Percentiles rank a stretch among this genome's conserved stretches.
These are phyloP conservation scores for Populus deltoides DNA, from an alignment of 345 rosid species.

Conservation along the genomic window DNA sequence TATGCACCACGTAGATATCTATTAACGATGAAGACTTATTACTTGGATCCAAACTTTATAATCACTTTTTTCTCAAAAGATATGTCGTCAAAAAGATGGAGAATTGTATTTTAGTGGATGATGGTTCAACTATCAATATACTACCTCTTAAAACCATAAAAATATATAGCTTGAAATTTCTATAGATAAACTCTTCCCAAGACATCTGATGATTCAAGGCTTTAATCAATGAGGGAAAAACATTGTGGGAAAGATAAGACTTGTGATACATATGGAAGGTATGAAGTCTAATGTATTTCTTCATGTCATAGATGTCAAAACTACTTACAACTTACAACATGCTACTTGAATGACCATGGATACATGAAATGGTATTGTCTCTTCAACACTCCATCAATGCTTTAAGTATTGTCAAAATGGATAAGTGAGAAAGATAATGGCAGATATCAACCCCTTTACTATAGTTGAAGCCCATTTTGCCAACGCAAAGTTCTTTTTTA, in stretches of 20 bases:
- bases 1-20: background rate
- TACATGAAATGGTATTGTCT: constrained; percentile 2
- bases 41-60: too few relatives aligned
- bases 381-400: background rate
- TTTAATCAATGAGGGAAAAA: background rate
- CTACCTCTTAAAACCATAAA: background rate
- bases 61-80: too few relatives aligned
- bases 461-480: background rate
- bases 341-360: background rate
- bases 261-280: background rate
- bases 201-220: too few relatives aligned
- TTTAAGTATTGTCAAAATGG: background rate
- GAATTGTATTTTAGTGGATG: too few relatives aligned
- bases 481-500: background rate
- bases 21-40: background rate
- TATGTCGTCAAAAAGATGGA: too few relatives aligned
- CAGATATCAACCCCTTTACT: background rate
- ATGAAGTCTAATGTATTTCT: background rate
- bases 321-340: background rate
- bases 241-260: background rate
- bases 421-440: background rate
- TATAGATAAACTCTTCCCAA: background rate
- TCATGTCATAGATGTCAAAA: background rate
- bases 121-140: too few relatives aligned
- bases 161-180: too few relatives aligned